Evolutionary conservation across 176 grass and related monocot species (phyloP).

Genomic region (Carex myosuroides): DNA sequence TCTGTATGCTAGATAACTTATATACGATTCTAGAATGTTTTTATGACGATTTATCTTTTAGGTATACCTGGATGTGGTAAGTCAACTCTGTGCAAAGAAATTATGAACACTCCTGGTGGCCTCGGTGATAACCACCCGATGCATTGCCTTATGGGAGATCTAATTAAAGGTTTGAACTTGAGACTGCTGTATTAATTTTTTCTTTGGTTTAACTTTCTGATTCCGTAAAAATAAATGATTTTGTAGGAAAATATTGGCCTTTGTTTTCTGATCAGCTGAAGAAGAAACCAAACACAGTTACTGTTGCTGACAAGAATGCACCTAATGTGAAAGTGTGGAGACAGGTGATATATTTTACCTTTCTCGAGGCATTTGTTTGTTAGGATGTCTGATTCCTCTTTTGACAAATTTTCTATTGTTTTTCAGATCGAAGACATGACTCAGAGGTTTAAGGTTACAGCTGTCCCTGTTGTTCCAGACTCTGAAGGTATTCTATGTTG

Average conservation of each 20-base stretch:
- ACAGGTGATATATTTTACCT: slow-evolving; percentile 43
- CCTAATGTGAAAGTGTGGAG: slow-evolving; percentile 96
- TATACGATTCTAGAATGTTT: not conserved
- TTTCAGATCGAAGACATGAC: slow-evolving; percentile 94
- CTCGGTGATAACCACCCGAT: slow-evolving; percentile 85
- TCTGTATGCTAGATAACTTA: not conserved
- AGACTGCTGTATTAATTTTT: not conserved
- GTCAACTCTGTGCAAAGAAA: slow-evolving; percentile 88
- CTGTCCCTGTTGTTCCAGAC: slow-evolving; percentile 81
- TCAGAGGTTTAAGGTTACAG: slow-evolving; percentile 52
- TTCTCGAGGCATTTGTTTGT: not conserved
- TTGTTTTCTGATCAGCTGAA: slow-evolving; percentile 76
- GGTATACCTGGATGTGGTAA: slow-evolving; percentile 99
- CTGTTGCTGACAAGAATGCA: slow-evolving; percentile 96
- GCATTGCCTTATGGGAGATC: slow-evolving; percentile 90
- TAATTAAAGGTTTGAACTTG: slow-evolving; percentile 70
- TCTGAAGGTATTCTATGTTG: slow-evolving; percentile 67
- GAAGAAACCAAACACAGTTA: slow-evolving; percentile 87
- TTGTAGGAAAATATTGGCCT: slow-evolving; percentile 90
- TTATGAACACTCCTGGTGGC: slow-evolving; percentile 55
- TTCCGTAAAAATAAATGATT: not conserved
- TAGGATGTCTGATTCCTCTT: not conserved
- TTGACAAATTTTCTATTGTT: not conserved
- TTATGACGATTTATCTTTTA: slow-evolving; percentile 22
- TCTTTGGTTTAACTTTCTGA: slow-evolving; percentile 17